Base-by-base conservation (phyloP, 768 basidiomycete genomes). In the Hemileccinum impolitum region DNA sequence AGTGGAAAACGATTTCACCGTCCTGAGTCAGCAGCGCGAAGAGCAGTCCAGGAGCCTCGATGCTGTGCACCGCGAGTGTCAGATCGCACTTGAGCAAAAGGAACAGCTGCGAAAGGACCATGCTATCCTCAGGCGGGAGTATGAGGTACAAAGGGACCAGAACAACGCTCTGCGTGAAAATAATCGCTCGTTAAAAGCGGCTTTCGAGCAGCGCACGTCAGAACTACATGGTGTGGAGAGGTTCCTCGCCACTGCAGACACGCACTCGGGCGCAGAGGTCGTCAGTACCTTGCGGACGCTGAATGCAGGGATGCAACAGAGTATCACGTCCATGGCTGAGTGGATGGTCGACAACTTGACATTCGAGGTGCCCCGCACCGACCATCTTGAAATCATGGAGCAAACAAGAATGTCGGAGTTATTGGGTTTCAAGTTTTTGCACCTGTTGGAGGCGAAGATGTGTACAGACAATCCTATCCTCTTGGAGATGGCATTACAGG, bases 251-350 rank as follows among this genome's bases (percentile, higher is more conserved):
- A 72, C 66, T 30, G 68, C 66, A 9, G 75, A 79, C 51, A 34
- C 58, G 1, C 61, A 70, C 38, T 73, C 79, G 0, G 70, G 70
- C 12, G 70, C 71, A 9, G 79, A 82, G 28, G 70, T 80, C 9
- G 60, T 72, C 26, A 56, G 58, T 6, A 66, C 71, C 48, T 57
- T 81, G 5, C 67, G 71, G 38, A 64, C 61, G 15, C 58, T 81
- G 32, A 76, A 80, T 50, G 59, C 70, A 14, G 72, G 72, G 50
- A 74, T 79, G n/a, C 71, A 67, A 39, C 76, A 80, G 50, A 68
- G 64, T 10, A 70, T 75, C 12, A 71, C 73, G 0, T 66, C 62
- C 36, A 69, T 80, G 43, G 70, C 75, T 6, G 76, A 79, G 47
- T 56, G 71, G 45, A 66, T 74, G 15, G 65, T 73, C 6, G 76